A percentile compares a stretch with the other conserved stretches of the same genome.
Evolutionary conservation across 257 asterid species (phyloP).

Genomic region (Gentiana dahurica): DNA sequence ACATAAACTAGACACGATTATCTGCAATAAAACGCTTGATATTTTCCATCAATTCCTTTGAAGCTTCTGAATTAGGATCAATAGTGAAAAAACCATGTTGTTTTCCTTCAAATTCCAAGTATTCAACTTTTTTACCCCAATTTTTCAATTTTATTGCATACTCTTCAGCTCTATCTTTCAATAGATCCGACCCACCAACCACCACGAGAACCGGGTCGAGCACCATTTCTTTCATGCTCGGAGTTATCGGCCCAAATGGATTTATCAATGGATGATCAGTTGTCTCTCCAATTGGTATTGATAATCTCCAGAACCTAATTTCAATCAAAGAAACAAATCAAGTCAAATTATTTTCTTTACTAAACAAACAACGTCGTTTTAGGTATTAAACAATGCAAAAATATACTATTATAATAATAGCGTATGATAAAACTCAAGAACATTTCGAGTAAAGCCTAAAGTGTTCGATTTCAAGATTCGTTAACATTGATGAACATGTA

Average conservation of each 20-base stretch:
- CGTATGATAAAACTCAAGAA: too few species aligned
- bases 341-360: too few species aligned
- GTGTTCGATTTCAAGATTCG: too few species aligned
- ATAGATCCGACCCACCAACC: conserved; percentile 49
- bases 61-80: conserved; percentile 36
- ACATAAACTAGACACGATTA: conserved; percentile 16
- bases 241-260: conserved; percentile 59
- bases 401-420: too few species aligned
- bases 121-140: conserved; percentile 51
- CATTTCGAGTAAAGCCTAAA: too few species aligned
- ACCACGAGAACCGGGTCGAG: conserved; percentile 51
- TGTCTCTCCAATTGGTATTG: conserved; percentile 44
- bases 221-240: conserved; percentile 23
- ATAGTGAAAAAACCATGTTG: conserved; percentile 72
- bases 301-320: conserved; percentile 58
- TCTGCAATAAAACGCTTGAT: conserved; percentile 34
- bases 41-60: conserved; percentile 30
- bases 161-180: conserved; percentile 49
- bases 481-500: too few species aligned
- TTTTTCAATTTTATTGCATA: conserved; percentile 33
- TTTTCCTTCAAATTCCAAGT: conserved; percentile 65
- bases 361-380: too few species aligned
- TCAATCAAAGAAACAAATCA: neutral
- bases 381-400: too few species aligned
- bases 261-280: conserved; percentile 56